These are phyloP conservation scores for Coemansia sp. DNA, from an alignment of 192 early-diverging fungal species.

Conservation along the genomic window DNA sequence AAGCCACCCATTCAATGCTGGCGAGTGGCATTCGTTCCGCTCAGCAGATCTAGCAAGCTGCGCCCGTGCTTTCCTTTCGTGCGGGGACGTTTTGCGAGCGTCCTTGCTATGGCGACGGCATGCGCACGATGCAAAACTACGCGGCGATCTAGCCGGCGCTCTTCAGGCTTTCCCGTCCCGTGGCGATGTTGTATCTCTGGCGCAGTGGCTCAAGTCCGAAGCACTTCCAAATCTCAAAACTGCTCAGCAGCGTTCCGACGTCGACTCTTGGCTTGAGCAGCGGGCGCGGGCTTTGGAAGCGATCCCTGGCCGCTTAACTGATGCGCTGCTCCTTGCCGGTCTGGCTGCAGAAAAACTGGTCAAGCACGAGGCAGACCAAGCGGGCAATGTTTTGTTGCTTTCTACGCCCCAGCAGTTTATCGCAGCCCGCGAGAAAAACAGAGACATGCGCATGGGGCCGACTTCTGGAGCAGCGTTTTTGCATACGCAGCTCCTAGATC, in stretches of 20 bases:
- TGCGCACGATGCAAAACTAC: conserved; percentile 35
- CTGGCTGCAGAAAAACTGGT: conserved; percentile 31
- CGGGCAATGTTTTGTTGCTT: conserved; percentile 2
- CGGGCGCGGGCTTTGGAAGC: conserved; percentile 58
- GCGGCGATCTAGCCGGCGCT: conserved; percentile 46
- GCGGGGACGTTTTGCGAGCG: conserved; percentile 49
- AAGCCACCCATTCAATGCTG: conserved; percentile 23
- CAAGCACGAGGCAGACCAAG: not conserved
- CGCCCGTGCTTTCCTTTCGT: conserved; percentile 40
- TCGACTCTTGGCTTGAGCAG: conserved; percentile 60
- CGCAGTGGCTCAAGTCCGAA: conserved; percentile 58
- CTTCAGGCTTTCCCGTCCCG: conserved; percentile 53
- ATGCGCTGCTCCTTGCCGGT: conserved; percentile 51
- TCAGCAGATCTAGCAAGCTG: conserved; percentile 42
- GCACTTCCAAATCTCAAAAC: conserved; percentile 51
- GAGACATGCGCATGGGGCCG: not conserved
- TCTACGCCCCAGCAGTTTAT: conserved; percentile 40
- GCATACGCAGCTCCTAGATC: conserved; percentile 59
- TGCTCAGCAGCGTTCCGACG: conserved; percentile 21
- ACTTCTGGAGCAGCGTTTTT: conserved; percentile 14
- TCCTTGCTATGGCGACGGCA: conserved; percentile 63
- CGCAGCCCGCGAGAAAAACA: conserved; percentile 10
- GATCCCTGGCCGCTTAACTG: conserved; percentile 33
- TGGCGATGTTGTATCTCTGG: conserved; percentile 17
- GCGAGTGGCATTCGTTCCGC: conserved; percentile 58